Evolutionary conservation across 768 basidiomycete genomes (phyloP).

Genomic region (Boletus coccyginus): DNA sequence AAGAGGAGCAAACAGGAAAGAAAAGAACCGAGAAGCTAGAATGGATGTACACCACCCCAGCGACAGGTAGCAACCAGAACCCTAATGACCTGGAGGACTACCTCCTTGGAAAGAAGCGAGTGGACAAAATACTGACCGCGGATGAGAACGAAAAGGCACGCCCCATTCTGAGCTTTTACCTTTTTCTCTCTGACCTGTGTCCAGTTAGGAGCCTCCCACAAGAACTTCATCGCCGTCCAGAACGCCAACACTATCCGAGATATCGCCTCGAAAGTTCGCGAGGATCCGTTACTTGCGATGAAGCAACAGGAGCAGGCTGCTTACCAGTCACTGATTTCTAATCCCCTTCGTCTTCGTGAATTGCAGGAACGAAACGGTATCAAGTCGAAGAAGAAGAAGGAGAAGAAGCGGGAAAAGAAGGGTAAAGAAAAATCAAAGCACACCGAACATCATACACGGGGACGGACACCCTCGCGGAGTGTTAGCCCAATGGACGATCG

Average conservation of each 20-base stretch:
- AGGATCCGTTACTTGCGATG: constrained; percentile 96
- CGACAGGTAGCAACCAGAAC: constrained; percentile 82
- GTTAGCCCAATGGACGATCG: constrained; percentile 27
- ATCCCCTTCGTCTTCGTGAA: constrained; percentile 80
- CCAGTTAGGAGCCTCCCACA: constrained; percentile 82
- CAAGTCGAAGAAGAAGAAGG: constrained; percentile 69
- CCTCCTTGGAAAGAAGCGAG: constrained; percentile 93
- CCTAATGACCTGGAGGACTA: constrained; percentile 95
- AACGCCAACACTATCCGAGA: constrained; percentile 91
- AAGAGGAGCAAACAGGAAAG: constrained; percentile 94
- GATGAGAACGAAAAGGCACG: constrained; percentile 88
- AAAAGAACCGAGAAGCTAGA: constrained; percentile 93
- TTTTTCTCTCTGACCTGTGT: constrained; percentile 6
- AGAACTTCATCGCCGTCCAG: constrained; percentile 91
- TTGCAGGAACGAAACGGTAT: constrained; percentile 82
- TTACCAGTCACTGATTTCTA: constrained; percentile 80
- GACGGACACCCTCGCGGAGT: constrained; percentile 30
- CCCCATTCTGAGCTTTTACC: neutral
- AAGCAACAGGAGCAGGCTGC: constrained; percentile 97
- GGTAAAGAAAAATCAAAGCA: constrained; percentile 23
- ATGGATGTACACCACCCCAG: constrained; percentile 99
- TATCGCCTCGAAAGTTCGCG: constrained; percentile 89
- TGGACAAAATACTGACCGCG: constrained; percentile 91
- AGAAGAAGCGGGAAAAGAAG: constrained; percentile 48
- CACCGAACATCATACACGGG: constrained; percentile 34